Percentiles rank a stretch among this genome's conserved stretches.
These are phyloP conservation scores for Sequoia sempervirens DNA, from an alignment of 75 land plant genomes.

Conservation along the genomic window DNA sequence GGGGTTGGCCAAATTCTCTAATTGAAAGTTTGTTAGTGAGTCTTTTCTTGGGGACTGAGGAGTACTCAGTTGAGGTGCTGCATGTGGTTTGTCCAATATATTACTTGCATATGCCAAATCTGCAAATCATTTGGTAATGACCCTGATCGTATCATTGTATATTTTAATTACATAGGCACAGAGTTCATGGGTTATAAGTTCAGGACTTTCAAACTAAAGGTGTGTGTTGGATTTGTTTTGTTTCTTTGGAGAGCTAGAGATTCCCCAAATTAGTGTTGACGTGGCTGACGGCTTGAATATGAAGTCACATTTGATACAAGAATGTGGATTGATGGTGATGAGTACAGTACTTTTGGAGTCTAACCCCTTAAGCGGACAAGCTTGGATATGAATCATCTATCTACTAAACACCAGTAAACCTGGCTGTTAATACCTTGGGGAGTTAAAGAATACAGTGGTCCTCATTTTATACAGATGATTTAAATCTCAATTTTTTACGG, in stretches of 20 bases:
- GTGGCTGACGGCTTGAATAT: neutral
- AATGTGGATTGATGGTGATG: neutral
- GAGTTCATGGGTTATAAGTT: neutral
- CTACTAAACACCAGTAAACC: neutral
- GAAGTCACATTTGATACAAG: neutral
- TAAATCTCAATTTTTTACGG: neutral
- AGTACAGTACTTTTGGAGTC: neutral
- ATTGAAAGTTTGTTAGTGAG: neutral
- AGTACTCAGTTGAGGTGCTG: neutral
- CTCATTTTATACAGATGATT: neutral
- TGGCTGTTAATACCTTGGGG: neutral
- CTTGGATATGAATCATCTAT: neutral
- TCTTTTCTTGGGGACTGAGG: neutral
- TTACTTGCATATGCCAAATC: neutral
- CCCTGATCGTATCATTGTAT: neutral
- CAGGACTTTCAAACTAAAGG: neutral
- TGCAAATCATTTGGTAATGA: neutral
- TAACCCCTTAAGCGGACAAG: neutral
- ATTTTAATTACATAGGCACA: neutral
- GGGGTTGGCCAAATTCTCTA: neutral
- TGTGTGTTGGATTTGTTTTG: neutral
- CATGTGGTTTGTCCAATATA: neutral
- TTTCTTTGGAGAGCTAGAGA: neutral
- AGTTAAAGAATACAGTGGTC: neutral
- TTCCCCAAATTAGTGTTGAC: neutral